phyloP scores from a whole-genome alignment of 371 early-diverging fungal genomes.

The Haplosporangium sp. region DNA sequence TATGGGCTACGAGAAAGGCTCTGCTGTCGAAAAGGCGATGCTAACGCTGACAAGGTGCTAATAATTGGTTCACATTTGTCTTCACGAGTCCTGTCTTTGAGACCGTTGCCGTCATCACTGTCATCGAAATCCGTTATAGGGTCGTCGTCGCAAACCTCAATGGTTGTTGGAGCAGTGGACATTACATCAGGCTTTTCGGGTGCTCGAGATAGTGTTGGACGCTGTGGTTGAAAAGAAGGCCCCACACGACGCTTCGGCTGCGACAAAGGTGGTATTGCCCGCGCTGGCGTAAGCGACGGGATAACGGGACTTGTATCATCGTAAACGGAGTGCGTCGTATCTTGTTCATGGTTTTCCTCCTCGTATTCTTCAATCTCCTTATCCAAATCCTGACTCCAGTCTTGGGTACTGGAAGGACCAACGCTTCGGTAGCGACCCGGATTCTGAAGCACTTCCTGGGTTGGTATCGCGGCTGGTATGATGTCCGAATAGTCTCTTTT shows the following conservation, averaged over 20 bases:
- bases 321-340: neutral
- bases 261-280: neutral
- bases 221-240: neutral
- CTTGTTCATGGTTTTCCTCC: neutral
- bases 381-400: neutral
- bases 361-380: neutral
- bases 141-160: neutral
- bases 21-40: too few species aligned
- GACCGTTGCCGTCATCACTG: constrained; percentile 3
- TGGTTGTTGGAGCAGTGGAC: neutral
- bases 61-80: neutral
- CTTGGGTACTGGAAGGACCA: neutral
- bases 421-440: constrained; percentile 5
- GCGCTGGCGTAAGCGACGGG: neutral
- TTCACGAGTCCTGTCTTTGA: neutral
- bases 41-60: too few species aligned
- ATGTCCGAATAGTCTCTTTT: constrained; percentile 15
- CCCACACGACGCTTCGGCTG: neutral
- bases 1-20: neutral
- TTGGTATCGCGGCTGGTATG: constrained; percentile 23
- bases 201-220: neutral
- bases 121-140: constrained; percentile 35
- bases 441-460: constrained; percentile 22
- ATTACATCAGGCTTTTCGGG: neutral
- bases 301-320: constrained; percentile 2